Conservation (phyloP, 306 rosid genomes). For the Sicyos edulis region DNA sequence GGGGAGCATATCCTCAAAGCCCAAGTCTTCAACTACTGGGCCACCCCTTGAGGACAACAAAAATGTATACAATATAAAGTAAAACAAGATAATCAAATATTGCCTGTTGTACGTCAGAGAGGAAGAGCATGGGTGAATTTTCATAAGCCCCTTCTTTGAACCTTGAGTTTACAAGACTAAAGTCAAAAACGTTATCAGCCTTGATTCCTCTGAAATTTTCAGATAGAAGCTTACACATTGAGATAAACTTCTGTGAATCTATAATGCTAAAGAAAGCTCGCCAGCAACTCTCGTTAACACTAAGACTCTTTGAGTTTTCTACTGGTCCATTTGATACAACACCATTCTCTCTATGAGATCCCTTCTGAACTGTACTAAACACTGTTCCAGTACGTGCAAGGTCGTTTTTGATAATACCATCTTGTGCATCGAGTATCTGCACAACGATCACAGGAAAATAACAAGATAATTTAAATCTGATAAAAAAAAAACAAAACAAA, state of each 20-base stretch:
- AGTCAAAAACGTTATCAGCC: conserved; percentile 59
- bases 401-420: conserved; percentile 33
- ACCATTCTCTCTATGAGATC: conserved; percentile 36
- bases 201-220: conserved; percentile 72
- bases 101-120: conserved; percentile 81
- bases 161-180: conserved; percentile 57
- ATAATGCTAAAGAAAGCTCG: conserved; percentile 48
- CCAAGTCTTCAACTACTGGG: no score
- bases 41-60: no score
- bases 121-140: conserved; percentile 64
- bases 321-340: conserved; percentile 39
- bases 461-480: conserved; percentile 1
- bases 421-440: conserved; percentile 45
- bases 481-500: not conserved
- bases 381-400: conserved; percentile 25
- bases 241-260: conserved; percentile 59
- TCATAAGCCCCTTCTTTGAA: conserved; percentile 70
- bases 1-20: no score
- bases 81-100: conserved; percentile 19
- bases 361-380: conserved; percentile 38
- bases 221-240: conserved; percentile 49
- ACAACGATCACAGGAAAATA: conserved; percentile 23
- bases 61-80: not conserved
- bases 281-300: conserved; percentile 43
- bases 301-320: conserved; percentile 32